Evolutionary conservation across 192 early-diverging fungal species (phyloP).

Genomic region (Entomortierella chlamydospora): DNA sequence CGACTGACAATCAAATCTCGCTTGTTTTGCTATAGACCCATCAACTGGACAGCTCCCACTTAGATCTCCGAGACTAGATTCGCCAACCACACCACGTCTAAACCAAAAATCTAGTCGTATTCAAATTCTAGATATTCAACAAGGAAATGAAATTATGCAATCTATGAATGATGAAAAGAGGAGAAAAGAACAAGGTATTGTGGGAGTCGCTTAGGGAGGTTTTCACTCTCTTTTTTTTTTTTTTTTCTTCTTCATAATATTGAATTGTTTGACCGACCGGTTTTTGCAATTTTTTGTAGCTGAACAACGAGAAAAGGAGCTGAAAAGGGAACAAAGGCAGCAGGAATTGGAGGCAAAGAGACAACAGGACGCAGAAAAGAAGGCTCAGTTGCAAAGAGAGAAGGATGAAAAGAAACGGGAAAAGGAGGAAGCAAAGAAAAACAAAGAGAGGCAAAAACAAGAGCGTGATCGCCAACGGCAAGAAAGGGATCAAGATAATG

Average conservation of each 20-base stretch:
- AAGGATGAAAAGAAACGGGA: slow-evolving; percentile 50
- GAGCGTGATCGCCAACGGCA: slow-evolving; percentile 30
- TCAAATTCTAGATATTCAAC: slow-evolving; percentile 52
- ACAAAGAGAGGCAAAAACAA: slow-evolving; percentile 30
- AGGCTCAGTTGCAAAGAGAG: slow-evolving; percentile 33
- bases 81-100: slow-evolving; percentile 29
- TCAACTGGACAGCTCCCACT: slow-evolving; percentile 34
- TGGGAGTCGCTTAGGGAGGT: neutral
- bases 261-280: neutral
- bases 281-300: slow-evolving; percentile 5
- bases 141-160: slow-evolving; percentile 54
- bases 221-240: neutral
- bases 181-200: slow-evolving; percentile 34
- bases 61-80: slow-evolving; percentile 38
- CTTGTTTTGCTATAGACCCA: slow-evolving; percentile 13
- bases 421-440: slow-evolving; percentile 36
- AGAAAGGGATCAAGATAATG: slow-evolving; percentile 24
- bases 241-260: neutral
- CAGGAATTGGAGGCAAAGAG: slow-evolving; percentile 29
- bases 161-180: slow-evolving; percentile 40
- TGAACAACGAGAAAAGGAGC: slow-evolving; percentile 45
- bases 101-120: slow-evolving; percentile 41
- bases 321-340: slow-evolving; percentile 42
- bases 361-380: slow-evolving; percentile 50
- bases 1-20: neutral